Conservation (phyloP, 2,329 filamentous ascomycete species). For the Scedosporium apiospermum region DNA sequence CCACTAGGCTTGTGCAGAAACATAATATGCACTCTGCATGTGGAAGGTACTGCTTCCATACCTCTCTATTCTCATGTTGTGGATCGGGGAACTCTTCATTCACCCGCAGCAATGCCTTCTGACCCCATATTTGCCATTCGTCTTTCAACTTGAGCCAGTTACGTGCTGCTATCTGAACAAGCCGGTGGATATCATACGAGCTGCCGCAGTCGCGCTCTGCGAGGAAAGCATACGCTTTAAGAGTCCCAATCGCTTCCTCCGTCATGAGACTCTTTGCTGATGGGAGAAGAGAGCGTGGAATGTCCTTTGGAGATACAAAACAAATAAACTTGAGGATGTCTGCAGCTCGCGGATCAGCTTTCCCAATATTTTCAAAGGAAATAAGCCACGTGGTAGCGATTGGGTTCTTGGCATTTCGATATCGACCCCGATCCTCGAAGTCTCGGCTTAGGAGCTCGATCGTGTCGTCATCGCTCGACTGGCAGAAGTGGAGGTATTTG, state of each 20-base stretch:
- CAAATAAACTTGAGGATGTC: constrained; percentile 20
- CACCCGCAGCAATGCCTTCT: constrained; percentile 10
- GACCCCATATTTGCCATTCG: not conserved
- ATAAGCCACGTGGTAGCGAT: constrained; percentile 23
- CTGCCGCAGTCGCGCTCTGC: constrained; percentile 10
- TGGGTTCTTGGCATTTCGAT: constrained; percentile 16
- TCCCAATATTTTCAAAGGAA: constrained; percentile 20
- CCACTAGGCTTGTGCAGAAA: not conserved
- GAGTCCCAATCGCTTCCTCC: constrained; percentile 15
- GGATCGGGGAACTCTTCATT: constrained; percentile 8
- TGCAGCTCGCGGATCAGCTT: constrained; percentile 15
- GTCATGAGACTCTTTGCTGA: constrained; percentile 1
- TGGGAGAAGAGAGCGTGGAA: constrained; percentile 18
- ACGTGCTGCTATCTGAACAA: constrained; percentile 19
- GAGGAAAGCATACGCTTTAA: constrained; percentile 22
- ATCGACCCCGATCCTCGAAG: constrained; percentile 10
- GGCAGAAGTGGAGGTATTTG: constrained; percentile 17
- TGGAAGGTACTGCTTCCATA: constrained; percentile 16
- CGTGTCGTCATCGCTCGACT: constrained; percentile 12
- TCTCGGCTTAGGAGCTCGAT: constrained; percentile 3
- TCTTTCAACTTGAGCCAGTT: constrained; percentile 17
- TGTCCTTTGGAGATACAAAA: constrained; percentile 18
- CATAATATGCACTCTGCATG: constrained; percentile 9
- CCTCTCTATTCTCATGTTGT: constrained; percentile 10
- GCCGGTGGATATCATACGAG: constrained; percentile 20